Percentiles rank a stretch among this genome's conserved stretches.
phyloP scores from a whole-genome alignment of 2,329 filamentous ascomycete species.

The Amylocarpus encephaloides region DNA sequence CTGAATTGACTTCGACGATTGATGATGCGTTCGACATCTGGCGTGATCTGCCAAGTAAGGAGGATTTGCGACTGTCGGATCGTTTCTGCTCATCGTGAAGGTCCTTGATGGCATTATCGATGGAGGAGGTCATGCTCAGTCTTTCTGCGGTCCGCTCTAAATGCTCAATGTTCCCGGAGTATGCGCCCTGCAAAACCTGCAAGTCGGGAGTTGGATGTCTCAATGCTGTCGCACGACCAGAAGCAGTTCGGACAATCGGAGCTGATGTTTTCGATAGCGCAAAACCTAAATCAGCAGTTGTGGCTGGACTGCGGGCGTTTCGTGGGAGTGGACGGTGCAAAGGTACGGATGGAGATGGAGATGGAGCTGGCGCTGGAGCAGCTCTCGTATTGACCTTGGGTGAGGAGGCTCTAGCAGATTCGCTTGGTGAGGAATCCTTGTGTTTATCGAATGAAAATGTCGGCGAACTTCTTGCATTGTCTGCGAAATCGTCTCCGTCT shows the following conservation, averaged over 20 bases:
- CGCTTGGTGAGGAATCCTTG: constrained; percentile 1
- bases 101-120: constrained; percentile 70
- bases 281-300: constrained; percentile 10
- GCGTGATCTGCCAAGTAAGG: constrained; percentile 41
- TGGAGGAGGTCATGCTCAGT: constrained; percentile 65
- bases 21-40: constrained; percentile 47
- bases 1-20: constrained; percentile 63
- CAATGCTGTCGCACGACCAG: constrained; percentile 30
- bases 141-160: constrained; percentile 71
- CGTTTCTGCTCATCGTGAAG: constrained; percentile 66
- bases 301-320: constrained; percentile 15
- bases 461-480: constrained; percentile 9
- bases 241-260: constrained; percentile 25
- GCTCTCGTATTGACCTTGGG: no score
- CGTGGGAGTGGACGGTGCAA: constrained; percentile 6
- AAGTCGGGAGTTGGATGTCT: constrained; percentile 57
- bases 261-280: constrained; percentile 11
- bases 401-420: neutral
- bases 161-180: constrained; percentile 61
- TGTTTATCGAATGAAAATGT: neutral
- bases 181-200: constrained; percentile 54
- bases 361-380: no score
- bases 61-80: constrained; percentile 60
- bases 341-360: constrained; percentile 9
- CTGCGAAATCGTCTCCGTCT: constrained; percentile 16